Percentiles rank a stretch among this genome's conserved stretches.
Conservation (phyloP, 164 flowering plant species). For the Aristolochia fimbriata region DNA sequence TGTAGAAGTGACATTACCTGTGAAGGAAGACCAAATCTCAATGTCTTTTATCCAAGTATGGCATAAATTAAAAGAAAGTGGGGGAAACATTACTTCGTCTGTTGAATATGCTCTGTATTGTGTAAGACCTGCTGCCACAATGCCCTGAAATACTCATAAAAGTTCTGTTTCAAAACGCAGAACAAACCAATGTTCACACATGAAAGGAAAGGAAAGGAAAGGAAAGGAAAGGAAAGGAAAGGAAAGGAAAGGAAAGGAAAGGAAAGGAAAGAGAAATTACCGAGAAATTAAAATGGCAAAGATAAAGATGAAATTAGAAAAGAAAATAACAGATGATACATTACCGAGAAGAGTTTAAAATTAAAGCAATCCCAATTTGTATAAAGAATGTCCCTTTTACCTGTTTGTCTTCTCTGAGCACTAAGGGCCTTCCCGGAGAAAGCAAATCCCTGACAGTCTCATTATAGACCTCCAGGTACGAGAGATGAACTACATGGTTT, state of each 20-base stretch:
- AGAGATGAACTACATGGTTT: slow-evolving; percentile 81
- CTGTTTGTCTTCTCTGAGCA: slow-evolving; percentile 95
- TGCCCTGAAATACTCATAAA: slow-evolving; percentile 45
- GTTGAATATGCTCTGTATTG: slow-evolving; percentile 90
- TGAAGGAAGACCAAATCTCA: slow-evolving; percentile 5
- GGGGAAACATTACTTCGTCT: slow-evolving; percentile 47
- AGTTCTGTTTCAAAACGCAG: background rate
- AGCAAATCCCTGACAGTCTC: slow-evolving; percentile 88
- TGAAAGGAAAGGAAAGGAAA: background rate
- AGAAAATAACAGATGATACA: too few species aligned
- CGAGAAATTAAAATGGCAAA: too few species aligned
- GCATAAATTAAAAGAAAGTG: background rate
- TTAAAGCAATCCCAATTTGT: too few species aligned
- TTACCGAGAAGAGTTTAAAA: too few species aligned
- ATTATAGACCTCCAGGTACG: slow-evolving; percentile 92
- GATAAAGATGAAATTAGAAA: too few species aligned
- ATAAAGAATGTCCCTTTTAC: slow-evolving; percentile 15
- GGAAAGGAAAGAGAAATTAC: background rate
- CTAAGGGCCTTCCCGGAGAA: slow-evolving; percentile 87
- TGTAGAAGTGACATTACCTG: slow-evolving; percentile 93
- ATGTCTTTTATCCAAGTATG: background rate
- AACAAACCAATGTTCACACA: background rate
- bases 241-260: background rate
- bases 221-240: background rate
- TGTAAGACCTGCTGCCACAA: slow-evolving; percentile 82